Evolutionary conservation across 1,139 yeast genomes (phyloP).

Genomic region (Kluyveromyces sp.): DNA sequence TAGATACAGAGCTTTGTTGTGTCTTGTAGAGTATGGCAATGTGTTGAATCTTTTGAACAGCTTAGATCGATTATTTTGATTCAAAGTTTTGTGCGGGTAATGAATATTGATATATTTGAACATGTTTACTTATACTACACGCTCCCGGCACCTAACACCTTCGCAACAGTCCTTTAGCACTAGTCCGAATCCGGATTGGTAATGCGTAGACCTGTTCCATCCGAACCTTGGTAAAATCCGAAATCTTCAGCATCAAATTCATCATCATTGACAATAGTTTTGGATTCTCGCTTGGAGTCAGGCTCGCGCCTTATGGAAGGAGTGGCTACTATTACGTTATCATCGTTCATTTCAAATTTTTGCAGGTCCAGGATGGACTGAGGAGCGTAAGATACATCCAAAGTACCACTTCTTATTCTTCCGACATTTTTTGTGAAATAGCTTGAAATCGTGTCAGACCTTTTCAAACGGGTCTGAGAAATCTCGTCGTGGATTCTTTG

Average conservation of each 20-base stretch:
- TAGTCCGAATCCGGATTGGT: slow-evolving; percentile 29
- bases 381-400: slow-evolving; percentile 16
- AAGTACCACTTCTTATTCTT: slow-evolving; percentile 24
- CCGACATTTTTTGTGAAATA: slow-evolving; percentile 29
- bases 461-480: slow-evolving; percentile 10
- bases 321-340: background rate
- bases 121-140: too few relatives aligned
- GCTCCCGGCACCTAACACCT: too few relatives aligned
- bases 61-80: background rate
- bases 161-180: background rate
- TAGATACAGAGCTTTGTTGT: too few relatives aligned
- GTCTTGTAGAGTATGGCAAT: too few relatives aligned
- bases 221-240: slow-evolving; percentile 11
- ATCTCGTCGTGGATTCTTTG: slow-evolving; percentile 6
- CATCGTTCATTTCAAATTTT: slow-evolving; percentile 1
- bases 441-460: slow-evolving; percentile 29
- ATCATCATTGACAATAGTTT: slow-evolving; percentile 15
- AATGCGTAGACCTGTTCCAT: slow-evolving; percentile 21
- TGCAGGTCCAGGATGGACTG: slow-evolving; percentile 2
- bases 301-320: background rate
- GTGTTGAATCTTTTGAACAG: background rate
- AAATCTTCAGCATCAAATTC: slow-evolving; percentile 13
- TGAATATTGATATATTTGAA: too few relatives aligned
- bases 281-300: background rate
- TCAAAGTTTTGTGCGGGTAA: background rate